phyloP scores from a whole-genome alignment of 2,329 filamentous ascomycete species.

The Alternaria sp. region DNA sequence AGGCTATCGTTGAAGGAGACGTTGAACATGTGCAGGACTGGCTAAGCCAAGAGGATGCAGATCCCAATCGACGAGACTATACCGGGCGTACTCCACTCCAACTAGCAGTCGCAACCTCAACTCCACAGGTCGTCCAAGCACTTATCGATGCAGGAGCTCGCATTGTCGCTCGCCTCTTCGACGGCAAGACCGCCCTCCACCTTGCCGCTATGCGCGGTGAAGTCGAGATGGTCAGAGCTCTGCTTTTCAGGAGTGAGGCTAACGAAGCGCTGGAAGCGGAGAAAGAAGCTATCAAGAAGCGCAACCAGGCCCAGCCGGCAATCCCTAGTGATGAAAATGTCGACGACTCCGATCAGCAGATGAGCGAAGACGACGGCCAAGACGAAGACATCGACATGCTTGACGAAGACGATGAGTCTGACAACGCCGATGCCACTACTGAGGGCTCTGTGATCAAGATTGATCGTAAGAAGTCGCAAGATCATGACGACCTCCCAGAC shows the following conservation, averaged over 20 bases:
- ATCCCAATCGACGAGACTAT: conserved; percentile 71
- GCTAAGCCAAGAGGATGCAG: conserved; percentile 70
- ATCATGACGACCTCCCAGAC: conserved; percentile 59
- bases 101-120: conserved; percentile 74
- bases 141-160: conserved; percentile 77
- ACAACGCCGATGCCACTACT: conserved; percentile 61
- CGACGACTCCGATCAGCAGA: conserved; percentile 7
- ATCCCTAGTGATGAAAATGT: background rate
- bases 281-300: conserved; percentile 56
- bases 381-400: conserved; percentile 63
- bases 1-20: conserved; percentile 80
- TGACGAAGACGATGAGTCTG: conserved; percentile 53
- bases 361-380: conserved; percentile 51
- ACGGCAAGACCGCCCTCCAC: conserved; percentile 84
- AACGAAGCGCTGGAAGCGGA: conserved; percentile 75
- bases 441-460: conserved; percentile 76
- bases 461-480: conserved; percentile 53
- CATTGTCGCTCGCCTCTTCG: conserved; percentile 76
- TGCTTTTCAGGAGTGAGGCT: conserved; percentile 76
- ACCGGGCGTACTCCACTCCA: conserved; percentile 78
- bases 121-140: conserved; percentile 72
- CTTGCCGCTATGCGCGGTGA: conserved; percentile 76
- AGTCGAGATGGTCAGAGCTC: conserved; percentile 71
- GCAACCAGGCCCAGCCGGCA: background rate
- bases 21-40: conserved; percentile 75